Evolutionary conservation across 75 land plant species (phyloP).

Genomic region (Selaginella moellendorffii): DNA sequence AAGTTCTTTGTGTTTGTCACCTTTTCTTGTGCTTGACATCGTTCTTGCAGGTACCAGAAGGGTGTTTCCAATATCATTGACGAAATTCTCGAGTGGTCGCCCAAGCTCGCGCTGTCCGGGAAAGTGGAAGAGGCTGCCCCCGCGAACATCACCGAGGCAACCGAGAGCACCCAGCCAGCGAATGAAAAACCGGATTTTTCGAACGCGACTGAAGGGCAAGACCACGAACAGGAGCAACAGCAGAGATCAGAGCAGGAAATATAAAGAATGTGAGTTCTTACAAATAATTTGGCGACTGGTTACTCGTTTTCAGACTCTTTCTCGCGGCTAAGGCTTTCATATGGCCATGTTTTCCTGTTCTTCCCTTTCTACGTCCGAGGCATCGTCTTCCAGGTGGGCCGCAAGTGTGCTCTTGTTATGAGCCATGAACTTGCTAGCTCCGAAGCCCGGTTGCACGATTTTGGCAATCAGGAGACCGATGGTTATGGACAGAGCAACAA

Average conservation of each 20-base stretch:
- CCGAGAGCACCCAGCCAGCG: too few relatives aligned
- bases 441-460: conserved; percentile 20
- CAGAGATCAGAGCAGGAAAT: too few relatives aligned
- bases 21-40: not conserved
- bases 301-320: too few relatives aligned
- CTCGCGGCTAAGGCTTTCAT: too few relatives aligned
- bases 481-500: conserved; percentile 29
- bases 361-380: conserved; percentile 12
- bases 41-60: conserved; percentile 65
- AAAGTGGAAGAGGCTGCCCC: conserved; percentile 37
- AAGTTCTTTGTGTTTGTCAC: not conserved
- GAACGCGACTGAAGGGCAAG: too few relatives aligned
- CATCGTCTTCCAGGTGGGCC: conserved; percentile 14
- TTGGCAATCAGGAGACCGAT: conserved; percentile 25
- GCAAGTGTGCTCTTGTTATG: conserved; percentile 22
- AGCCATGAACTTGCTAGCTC: conserved; percentile 6
- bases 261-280: too few relatives aligned
- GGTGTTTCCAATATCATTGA: conserved; percentile 89
- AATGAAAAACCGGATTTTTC: too few relatives aligned
- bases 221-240: too few relatives aligned
- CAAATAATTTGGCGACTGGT: too few relatives aligned
- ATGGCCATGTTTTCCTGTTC: conserved; percentile 23
- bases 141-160: conserved; percentile 16
- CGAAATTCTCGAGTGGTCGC: conserved; percentile 92
- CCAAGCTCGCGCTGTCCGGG: conserved; percentile 71